Conservation (phyloP, 2,329 filamentous ascomycete genomes). For the Pseudogymnoascus sp. region DNA sequence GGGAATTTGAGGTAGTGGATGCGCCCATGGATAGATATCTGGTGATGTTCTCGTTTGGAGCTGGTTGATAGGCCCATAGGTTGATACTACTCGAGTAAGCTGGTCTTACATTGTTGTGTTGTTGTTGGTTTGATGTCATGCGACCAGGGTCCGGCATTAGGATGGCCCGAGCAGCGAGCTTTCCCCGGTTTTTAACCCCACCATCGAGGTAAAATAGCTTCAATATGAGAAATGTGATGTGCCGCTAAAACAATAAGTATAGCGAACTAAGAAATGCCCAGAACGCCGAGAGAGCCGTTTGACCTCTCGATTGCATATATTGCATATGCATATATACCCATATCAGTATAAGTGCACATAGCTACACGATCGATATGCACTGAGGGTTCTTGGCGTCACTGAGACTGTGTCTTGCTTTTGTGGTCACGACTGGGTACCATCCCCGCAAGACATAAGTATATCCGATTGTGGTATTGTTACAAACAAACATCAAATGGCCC, state of each 20-base stretch:
- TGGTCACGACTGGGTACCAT: not conserved
- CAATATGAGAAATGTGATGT: not conserved
- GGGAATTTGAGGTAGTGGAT: not conserved
- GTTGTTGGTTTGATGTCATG: not conserved
- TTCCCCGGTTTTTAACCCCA: not conserved
- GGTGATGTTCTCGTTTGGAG: not conserved
- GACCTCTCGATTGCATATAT: not conserved
- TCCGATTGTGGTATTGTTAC: conserved; percentile 2
- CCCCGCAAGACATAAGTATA: not conserved
- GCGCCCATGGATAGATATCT: not conserved
- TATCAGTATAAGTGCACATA: not conserved
- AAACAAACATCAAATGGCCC: not conserved
- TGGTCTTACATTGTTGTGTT: not conserved
- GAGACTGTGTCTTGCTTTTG: not conserved
- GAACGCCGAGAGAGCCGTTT: not conserved
- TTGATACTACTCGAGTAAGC: not conserved
- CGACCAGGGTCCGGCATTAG: not conserved
- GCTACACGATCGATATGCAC: not conserved
- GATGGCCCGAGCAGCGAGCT: conserved; percentile 1
- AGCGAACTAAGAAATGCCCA: not conserved
- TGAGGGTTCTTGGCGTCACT: not conserved
- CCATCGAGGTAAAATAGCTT: not conserved
- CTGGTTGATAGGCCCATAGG: not conserved
- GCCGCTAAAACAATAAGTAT: not conserved
- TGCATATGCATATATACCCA: not conserved